phyloP scores from a whole-genome alignment of 805 yeast species.

The Candida wancherniae region DNA sequence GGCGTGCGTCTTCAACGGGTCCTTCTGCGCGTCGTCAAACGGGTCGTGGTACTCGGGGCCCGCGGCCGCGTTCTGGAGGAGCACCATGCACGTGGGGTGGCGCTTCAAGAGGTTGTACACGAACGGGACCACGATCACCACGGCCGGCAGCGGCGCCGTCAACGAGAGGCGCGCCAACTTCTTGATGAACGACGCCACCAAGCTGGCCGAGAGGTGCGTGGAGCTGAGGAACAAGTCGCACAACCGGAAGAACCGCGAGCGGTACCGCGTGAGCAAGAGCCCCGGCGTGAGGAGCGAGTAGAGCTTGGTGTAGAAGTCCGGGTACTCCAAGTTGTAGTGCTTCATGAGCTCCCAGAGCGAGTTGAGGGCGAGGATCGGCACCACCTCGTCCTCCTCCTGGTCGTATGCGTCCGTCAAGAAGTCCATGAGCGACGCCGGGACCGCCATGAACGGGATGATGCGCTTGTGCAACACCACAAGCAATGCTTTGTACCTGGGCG shows the following conservation, averaged over 20 bases:
- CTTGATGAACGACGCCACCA: constrained; percentile 88
- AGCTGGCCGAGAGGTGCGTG: constrained; percentile 76
- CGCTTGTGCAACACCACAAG: constrained; percentile 74
- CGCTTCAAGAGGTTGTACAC: constrained; percentile 81
- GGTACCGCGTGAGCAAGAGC: constrained; percentile 69
- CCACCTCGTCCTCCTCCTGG: constrained; percentile 37
- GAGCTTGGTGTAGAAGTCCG: constrained; percentile 78
- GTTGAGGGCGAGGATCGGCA: constrained; percentile 76
- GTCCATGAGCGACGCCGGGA: constrained; percentile 86
- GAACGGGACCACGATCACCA: constrained; percentile 85
- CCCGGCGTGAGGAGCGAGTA: constrained; percentile 75
- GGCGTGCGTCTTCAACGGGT: constrained; percentile 79
- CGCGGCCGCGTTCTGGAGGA: constrained; percentile 57
- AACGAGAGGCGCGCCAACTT: constrained; percentile 69
- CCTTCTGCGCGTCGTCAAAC: constrained; percentile 54
- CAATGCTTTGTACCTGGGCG: constrained; percentile 62
- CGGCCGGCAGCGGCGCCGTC: constrained; percentile 81
- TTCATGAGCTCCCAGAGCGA: constrained; percentile 85
- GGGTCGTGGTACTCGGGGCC: constrained; percentile 49
- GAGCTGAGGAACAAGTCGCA: constrained; percentile 82
- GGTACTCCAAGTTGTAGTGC: constrained; percentile 80
- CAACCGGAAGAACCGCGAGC: constrained; percentile 83
- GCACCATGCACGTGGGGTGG: constrained; percentile 90
- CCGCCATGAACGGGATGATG: constrained; percentile 72
- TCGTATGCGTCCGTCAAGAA: constrained; percentile 85